Evolutionary conservation across 345 rosid genomes (phyloP).

Genomic region (Excoecaria agallocha): DNA sequence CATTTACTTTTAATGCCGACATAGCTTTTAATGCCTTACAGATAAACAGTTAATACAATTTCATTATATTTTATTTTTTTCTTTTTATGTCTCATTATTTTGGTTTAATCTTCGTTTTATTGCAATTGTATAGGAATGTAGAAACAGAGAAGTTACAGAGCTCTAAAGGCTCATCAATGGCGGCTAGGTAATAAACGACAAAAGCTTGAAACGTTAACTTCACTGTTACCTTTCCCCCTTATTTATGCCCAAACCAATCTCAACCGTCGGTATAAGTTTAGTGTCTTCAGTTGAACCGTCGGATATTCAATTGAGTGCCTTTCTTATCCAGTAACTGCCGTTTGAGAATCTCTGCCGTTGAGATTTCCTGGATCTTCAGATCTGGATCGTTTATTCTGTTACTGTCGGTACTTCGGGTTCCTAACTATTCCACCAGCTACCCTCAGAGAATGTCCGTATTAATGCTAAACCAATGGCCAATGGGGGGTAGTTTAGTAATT

Average conservation of each 20-base stretch:
- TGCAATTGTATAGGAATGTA: conserved; percentile 39
- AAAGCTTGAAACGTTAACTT: not conserved
- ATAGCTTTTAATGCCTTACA: conserved; percentile 6
- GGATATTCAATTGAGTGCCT: conserved; percentile 7
- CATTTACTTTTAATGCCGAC: conserved; percentile 15
- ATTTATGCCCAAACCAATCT: conserved; percentile 16
- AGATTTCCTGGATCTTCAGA: conserved; percentile 55
- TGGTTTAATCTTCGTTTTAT: not conserved
- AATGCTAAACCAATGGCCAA: too few relatives aligned
- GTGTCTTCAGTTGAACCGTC: conserved; percentile 17
- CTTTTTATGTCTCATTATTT: too few relatives aligned
- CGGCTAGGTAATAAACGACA: conserved; percentile 39
- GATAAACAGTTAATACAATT: not conserved
- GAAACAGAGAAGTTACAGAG: conserved; percentile 52
- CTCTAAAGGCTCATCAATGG: conserved; percentile 67
- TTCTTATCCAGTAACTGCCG: conserved; percentile 14
- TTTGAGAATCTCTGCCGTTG: conserved; percentile 32
- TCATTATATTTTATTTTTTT: too few relatives aligned
- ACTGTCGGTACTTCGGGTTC: conserved; percentile 28
- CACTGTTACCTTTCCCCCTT: not conserved
- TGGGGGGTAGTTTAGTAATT: conserved; percentile 29
- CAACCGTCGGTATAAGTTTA: conserved; percentile 33
- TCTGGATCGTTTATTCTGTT: conserved; percentile 53
- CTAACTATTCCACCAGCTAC: not conserved
- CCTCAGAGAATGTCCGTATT: not conserved